These are phyloP conservation scores for Pilobolus umbonatus DNA, from an alignment of 192 early-diverging fungal species.

Conservation along the genomic window DNA sequence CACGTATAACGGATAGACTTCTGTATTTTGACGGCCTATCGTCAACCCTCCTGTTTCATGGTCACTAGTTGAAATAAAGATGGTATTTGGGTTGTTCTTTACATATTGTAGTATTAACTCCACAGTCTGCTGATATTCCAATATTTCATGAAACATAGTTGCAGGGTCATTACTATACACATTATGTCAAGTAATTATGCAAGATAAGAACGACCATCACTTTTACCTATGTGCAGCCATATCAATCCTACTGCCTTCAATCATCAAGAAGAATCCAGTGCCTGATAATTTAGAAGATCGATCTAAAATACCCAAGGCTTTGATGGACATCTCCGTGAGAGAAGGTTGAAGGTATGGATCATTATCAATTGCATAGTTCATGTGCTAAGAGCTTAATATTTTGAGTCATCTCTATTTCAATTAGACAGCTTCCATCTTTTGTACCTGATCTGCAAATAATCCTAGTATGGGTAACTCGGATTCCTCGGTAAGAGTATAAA, in stretches of 20 bases:
- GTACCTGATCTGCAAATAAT: slow-evolving; percentile 2
- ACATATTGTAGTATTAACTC: slow-evolving; percentile 70
- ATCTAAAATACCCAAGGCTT: slow-evolving; percentile 69
- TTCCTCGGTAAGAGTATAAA: not conserved
- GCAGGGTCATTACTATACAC: slow-evolving; percentile 80
- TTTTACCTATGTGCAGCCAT: slow-evolving; percentile 85
- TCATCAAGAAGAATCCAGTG: slow-evolving; percentile 92
- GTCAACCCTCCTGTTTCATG: slow-evolving; percentile 97
- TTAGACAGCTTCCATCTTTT: not conserved
- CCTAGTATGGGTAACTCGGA: not conserved
- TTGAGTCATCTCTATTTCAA: no score
- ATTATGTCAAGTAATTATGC: not conserved
- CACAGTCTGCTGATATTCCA: slow-evolving; percentile 83
- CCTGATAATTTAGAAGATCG: slow-evolving; percentile 43
- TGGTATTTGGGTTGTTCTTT: slow-evolving; percentile 70
- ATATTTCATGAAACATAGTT: slow-evolving; percentile 84
- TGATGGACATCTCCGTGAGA: slow-evolving; percentile 76
- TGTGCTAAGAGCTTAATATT: slow-evolving; percentile 52
- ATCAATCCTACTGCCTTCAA: slow-evolving; percentile 93
- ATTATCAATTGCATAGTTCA: slow-evolving; percentile 90
- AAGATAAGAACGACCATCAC: not conserved
- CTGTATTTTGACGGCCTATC: slow-evolving; percentile 66
- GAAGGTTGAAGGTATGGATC: slow-evolving; percentile 63
- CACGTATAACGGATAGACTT: slow-evolving; percentile 77
- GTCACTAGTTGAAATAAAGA: slow-evolving; percentile 87